phyloP scores from a whole-genome alignment of 1,284 basidiomycete species.

The Fomitopsis pinicola region DNA sequence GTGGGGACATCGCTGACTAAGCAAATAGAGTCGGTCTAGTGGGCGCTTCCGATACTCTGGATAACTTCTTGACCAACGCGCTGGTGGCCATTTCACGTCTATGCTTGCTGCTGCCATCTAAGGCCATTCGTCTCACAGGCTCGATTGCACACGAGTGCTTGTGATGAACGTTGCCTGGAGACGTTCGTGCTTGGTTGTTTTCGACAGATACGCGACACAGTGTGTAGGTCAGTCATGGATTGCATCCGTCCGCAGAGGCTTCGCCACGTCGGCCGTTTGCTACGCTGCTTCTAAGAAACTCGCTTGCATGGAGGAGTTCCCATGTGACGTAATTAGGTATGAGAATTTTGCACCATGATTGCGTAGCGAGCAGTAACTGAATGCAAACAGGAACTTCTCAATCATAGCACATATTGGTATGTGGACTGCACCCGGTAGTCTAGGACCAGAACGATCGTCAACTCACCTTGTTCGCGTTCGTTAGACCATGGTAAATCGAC shows the following conservation, averaged over 20 bases:
- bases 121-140: background rate
- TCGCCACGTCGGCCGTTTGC: constrained; percentile 30
- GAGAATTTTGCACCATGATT: constrained; percentile 8
- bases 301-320: constrained; percentile 65
- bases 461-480: background rate
- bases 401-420: constrained; percentile 91
- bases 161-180: constrained; percentile 36
- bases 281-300: constrained; percentile 24
- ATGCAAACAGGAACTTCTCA: constrained; percentile 78
- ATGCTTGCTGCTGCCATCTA: constrained; percentile 8
- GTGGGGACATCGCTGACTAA: constrained; percentile 12
- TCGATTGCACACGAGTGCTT: background rate
- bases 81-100: constrained; percentile 11
- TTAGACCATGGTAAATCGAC: constrained; percentile 91
- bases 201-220: constrained; percentile 20
- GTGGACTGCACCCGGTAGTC: background rate
- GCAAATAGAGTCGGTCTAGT: constrained; percentile 2
- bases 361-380: background rate
- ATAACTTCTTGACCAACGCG: background rate
- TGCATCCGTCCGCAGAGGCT: constrained; percentile 13
- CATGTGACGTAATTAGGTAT: constrained; percentile 75
- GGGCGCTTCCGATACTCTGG: background rate
- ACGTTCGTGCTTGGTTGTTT: constrained; percentile 32
- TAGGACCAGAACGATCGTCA: background rate
- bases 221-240: constrained; percentile 5